Evolutionary conservation across 345 rosid genomes (phyloP), one percentile per base, ranked within the genome.

Genomic region (Brassica cretica): DNA sequence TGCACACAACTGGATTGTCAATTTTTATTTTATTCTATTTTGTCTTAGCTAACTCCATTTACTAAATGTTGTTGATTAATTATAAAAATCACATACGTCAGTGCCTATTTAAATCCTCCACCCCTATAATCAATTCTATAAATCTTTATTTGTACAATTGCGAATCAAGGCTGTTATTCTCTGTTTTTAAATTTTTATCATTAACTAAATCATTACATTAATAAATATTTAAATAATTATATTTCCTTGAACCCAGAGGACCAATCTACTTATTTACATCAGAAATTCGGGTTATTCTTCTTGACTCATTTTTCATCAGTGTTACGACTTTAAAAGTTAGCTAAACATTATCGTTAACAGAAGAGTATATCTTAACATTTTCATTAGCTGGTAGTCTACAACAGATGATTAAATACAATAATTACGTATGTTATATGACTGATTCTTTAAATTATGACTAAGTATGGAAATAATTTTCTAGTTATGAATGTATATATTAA

Each of bases 31-130:
- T 21, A n/a, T 32, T 53, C 24, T 37, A 2, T 8, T 9, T 7
- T 16, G 12, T 44, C 51, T 27, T 33, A 58, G 53, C 21, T 33
- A 70, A 8, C 39, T 37, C 70, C 19, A 8, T 32, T 32, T 16
- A 32, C 19, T 32, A 12, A 4, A 18, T 51, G n/a, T 32, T 10
- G 64, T 65, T 14, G 2, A 21, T 14, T 46, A 46, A 0, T 33
- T 53, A 66, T 16, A 39, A 75, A 66, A 75, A 67, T 16, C 68
- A 59, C 49, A 25, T 29, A 68, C 68, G 63, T 30, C 68, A 60
- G 24, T 76, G 68, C 16, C 68, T 56, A 68, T 68, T 65, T 49
- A 68, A 44, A 60, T 76, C 61, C 27, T 30, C 68, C 35, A 30
- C 18, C 51, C 15, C 25, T 11, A 19, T 29, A 29, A 60, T 46